Evolutionary conservation across 2,329 filamentous ascomycete genomes (phyloP).

Genomic region (Corniculantispora saksenae): DNA sequence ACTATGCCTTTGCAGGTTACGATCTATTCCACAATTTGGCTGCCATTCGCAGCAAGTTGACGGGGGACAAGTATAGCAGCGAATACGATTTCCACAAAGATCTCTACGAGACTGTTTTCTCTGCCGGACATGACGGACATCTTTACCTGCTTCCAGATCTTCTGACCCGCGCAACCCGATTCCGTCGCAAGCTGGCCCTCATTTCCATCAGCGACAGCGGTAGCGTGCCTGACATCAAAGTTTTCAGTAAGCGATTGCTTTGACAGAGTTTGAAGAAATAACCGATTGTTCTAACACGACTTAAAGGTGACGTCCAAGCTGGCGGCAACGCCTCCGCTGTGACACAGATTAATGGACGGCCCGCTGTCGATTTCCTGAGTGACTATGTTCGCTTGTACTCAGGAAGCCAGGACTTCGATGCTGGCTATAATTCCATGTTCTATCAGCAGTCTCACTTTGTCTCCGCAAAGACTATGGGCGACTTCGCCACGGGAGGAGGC

Average conservation of each 20-base stretch:
- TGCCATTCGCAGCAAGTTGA: conserved; percentile 44
- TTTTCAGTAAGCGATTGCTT: conserved; percentile 38
- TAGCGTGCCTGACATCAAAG: conserved; percentile 44
- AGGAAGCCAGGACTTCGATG: conserved; percentile 30
- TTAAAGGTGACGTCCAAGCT: neutral
- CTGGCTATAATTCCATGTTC: conserved; percentile 43
- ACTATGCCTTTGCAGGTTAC: conserved; percentile 49
- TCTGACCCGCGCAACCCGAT: conserved; percentile 51
- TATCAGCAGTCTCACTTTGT: conserved; percentile 25
- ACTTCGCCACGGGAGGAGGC: conserved; percentile 35
- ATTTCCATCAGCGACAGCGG: conserved; percentile 36
- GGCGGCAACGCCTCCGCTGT: conserved; percentile 25
- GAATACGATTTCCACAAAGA: conserved; percentile 58
- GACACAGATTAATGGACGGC: conserved; percentile 31
- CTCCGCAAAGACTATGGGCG: conserved; percentile 26
- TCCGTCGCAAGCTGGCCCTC: conserved; percentile 35
- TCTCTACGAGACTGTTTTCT: conserved; percentile 51
- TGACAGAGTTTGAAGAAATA: neutral
- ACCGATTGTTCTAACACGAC: neutral
- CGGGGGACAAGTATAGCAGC: conserved; percentile 44
- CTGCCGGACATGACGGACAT: conserved; percentile 65
- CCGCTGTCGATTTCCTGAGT: conserved; percentile 26
- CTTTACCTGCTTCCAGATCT: conserved; percentile 56
- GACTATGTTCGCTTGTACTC: neutral
- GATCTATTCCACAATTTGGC: conserved; percentile 50